Evolutionary conservation across 2,329 filamentous ascomycete species (phyloP).

Genomic region (Zasmidium cellare): DNA sequence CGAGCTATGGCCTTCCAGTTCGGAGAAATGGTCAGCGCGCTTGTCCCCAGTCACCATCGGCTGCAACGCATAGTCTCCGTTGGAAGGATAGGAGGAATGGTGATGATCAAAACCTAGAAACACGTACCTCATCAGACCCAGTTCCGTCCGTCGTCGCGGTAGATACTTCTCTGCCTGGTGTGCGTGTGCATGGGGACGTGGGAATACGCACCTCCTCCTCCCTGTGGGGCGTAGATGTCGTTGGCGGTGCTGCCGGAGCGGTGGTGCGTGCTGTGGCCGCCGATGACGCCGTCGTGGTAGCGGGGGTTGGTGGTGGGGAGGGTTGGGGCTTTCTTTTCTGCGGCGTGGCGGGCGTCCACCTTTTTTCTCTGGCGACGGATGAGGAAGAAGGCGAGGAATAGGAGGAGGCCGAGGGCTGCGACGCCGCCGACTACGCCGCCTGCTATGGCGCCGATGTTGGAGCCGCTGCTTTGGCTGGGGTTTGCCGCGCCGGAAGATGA

Average conservation of each 20-base stretch:
- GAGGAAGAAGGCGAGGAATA: conserved; percentile 35
- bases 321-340: background rate
- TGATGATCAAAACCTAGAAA: conserved; percentile 20
- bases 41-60: background rate
- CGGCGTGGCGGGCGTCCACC: conserved; percentile 21
- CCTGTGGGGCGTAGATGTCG: conserved; percentile 29
- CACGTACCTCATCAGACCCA: conserved; percentile 27
- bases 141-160: conserved; percentile 21
- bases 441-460: conserved; percentile 39
- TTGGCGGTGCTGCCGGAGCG: conserved; percentile 27
- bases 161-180: conserved; percentile 30
- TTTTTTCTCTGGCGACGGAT: conserved; percentile 34
- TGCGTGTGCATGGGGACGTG: conserved; percentile 24
- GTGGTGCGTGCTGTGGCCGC: conserved; percentile 11
- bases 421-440: conserved; percentile 43
- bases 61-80: background rate
- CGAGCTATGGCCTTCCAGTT: conserved; percentile 17
- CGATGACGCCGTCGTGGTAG: conserved; percentile 1
- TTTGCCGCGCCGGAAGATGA: conserved; percentile 21
- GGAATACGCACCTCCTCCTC: conserved; percentile 35
- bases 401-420: conserved; percentile 29
- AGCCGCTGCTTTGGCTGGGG: conserved; percentile 8
- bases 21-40: conserved; percentile 24
- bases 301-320: background rate
- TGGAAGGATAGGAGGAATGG: background rate